phyloP scores from a whole-genome alignment of 192 early-diverging fungal genomes.

The Entrophospora sp. region DNA sequence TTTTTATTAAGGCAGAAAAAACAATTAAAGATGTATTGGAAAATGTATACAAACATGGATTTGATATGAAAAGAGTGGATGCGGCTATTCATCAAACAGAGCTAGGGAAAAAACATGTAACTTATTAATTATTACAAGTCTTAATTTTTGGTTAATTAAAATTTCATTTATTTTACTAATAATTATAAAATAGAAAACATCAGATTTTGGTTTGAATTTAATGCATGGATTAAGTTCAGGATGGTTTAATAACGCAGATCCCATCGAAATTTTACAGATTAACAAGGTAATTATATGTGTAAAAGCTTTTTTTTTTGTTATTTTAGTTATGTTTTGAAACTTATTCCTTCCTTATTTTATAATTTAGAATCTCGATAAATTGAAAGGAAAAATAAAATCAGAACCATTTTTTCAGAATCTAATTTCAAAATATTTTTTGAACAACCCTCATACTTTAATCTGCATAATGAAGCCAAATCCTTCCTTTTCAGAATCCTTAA shows the following conservation, averaged over 20 bases:
- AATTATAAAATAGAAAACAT: constrained; percentile 53
- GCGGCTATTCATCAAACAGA: constrained; percentile 83
- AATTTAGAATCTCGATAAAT: constrained; percentile 59
- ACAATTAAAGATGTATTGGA: constrained; percentile 63
- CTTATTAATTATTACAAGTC: constrained; percentile 5
- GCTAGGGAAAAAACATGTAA: constrained; percentile 79
- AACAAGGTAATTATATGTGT: constrained; percentile 43
- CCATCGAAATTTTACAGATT: constrained; percentile 72
- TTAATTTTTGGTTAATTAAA: background rate
- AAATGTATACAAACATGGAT: constrained; percentile 60
- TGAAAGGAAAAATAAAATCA: constrained; percentile 49
- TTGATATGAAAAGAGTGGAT: constrained; percentile 68
- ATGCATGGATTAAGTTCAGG: constrained; percentile 69
- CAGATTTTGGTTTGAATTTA: constrained; percentile 77
- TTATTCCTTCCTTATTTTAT: background rate
- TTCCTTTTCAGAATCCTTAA: constrained; percentile 49
- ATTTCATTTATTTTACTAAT: background rate
- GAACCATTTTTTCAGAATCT: constrained; percentile 65
- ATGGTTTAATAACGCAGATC: constrained; percentile 85
- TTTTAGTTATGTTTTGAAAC: background rate
- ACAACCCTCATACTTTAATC: constrained; percentile 68
- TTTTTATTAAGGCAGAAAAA: constrained; percentile 44
- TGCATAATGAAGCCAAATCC: constrained; percentile 78
- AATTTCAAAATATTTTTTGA: constrained; percentile 69
- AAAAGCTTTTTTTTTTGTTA: background rate